These are phyloP conservation scores for Xylaria nigripes DNA, from an alignment of 495 filamentous ascomycete genomes.

Conservation along the genomic window DNA sequence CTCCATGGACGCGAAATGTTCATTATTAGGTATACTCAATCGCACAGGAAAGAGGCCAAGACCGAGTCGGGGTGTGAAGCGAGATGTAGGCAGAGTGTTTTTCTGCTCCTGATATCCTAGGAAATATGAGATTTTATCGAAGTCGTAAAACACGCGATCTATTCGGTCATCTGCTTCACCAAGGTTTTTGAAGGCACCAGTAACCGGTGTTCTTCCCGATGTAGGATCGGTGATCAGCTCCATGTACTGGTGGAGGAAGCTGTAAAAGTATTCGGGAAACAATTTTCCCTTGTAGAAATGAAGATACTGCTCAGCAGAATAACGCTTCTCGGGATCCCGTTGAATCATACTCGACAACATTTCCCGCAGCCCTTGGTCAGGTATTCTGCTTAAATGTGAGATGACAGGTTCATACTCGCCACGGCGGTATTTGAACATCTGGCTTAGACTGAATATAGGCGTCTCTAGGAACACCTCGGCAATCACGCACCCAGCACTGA, in stretches of 20 bases:
- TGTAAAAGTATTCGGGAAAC: conserved; percentile 95
- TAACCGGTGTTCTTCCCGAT: conserved; percentile 59
- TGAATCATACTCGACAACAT: conserved; percentile 94
- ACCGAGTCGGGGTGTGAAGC: conserved; percentile 36
- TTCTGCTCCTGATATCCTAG: conserved; percentile 59
- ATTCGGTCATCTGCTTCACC: conserved; percentile 88
- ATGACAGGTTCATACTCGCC: conserved; percentile 85
- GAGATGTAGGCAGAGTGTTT: conserved; percentile 21
- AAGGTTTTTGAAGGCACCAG: conserved; percentile 55
- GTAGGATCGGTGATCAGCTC: conserved; percentile 90
- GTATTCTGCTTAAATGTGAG: conserved; percentile 73
- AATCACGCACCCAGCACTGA: conserved; percentile 95
- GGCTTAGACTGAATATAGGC: conserved; percentile 84
- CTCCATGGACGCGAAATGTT: conserved; percentile 48
- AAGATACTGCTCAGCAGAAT: conserved; percentile 90
- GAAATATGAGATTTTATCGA: conserved; percentile 95
- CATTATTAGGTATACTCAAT: conserved; percentile 79
- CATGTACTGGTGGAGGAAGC: conserved; percentile 95
- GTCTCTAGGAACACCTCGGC: conserved; percentile 95
- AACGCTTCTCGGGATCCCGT: conserved; percentile 79
- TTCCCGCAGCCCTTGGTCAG: conserved; percentile 76
- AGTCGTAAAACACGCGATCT: conserved; percentile 84
- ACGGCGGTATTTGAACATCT: conserved; percentile 87
- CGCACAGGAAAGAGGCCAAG: conserved; percentile 62
- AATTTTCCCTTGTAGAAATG: conserved; percentile 86